A percentile compares a stretch with the other conserved stretches of the same genome.
Conservation (phyloP, 805 yeast genomes). For the Cyberlindnera japonica region DNA sequence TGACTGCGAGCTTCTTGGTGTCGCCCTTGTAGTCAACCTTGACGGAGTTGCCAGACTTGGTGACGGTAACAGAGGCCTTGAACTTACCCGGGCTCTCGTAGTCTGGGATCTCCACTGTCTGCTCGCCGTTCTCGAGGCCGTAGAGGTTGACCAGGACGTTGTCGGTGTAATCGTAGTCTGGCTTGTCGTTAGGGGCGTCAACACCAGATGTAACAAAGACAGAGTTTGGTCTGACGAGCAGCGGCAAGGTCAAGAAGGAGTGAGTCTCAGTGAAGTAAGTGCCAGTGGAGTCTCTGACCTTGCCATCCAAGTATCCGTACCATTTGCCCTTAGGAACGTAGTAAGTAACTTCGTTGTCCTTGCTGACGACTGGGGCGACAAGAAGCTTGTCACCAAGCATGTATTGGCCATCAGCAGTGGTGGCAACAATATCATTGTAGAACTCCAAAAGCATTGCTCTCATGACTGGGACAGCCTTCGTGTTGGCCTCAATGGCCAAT, state of each 20-base stretch:
- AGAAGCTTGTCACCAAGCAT: slow-evolving; percentile 22
- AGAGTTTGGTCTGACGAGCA: slow-evolving; percentile 20
- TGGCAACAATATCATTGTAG: slow-evolving; percentile 14
- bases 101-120: slow-evolving; percentile 19
- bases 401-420: slow-evolving; percentile 15
- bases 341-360: slow-evolving; percentile 19
- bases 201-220: slow-evolving; percentile 18
- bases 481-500: slow-evolving; percentile 21
- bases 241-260: slow-evolving; percentile 19
- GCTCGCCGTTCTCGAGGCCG: slow-evolving; percentile 18
- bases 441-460: slow-evolving; percentile 22
- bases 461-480: slow-evolving; percentile 16
- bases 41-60: slow-evolving; percentile 5
- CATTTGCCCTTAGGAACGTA: slow-evolving; percentile 23
- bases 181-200: slow-evolving; percentile 17
- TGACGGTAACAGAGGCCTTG: slow-evolving; percentile 14
- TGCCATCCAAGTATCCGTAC: slow-evolving; percentile 24
- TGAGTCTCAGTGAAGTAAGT: slow-evolving; percentile 18
- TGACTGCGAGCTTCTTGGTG: slow-evolving; percentile 16
- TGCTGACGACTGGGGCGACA: slow-evolving; percentile 20
- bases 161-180: slow-evolving; percentile 21
- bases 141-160: slow-evolving; percentile 21
- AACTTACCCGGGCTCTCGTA: slow-evolving; percentile 12
- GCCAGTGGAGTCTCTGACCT: slow-evolving; percentile 18
- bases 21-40: slow-evolving; percentile 9